A percentile compares a stretch with the other conserved stretches of the same genome.
Conservation (phyloP, 208 protist species). For the Endotrypanum monterogeii region DNA sequence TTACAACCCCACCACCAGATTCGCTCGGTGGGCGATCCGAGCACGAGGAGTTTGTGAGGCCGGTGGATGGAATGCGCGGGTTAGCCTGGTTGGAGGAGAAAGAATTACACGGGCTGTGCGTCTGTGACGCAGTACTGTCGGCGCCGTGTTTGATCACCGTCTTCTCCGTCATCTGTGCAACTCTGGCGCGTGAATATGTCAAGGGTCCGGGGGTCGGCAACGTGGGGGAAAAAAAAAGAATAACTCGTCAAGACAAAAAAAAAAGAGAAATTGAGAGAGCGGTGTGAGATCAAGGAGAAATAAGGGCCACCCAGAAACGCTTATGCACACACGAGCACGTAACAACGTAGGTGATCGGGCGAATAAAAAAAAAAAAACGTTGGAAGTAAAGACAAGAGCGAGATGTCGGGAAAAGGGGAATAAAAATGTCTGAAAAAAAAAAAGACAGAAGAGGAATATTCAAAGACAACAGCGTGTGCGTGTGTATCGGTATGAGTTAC, state of each 20-base stretch:
- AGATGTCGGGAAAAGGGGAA: neutral
- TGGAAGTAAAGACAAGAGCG: neutral
- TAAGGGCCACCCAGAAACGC: neutral
- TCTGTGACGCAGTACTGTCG: neutral
- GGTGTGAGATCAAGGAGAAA: neutral
- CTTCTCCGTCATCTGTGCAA: neutral
- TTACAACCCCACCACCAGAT: neutral
- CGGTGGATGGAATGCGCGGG: neutral
- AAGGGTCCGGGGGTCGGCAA: no score
- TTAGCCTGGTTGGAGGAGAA: neutral
- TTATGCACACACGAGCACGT: constrained; percentile 6
- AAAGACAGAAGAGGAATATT: no score
- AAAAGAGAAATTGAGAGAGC: neutral
- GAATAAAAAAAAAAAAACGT: neutral
- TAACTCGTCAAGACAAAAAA: no score
- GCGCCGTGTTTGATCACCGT: neutral
- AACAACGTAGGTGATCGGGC: neutral
- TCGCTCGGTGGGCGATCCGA: constrained; percentile 23
- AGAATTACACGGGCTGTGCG: constrained; percentile 6
- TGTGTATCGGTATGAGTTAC: no score
- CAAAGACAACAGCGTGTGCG: no score
- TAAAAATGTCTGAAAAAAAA: neutral
- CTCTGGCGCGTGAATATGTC: neutral
- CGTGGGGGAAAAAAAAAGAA: no score
- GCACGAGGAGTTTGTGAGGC: constrained; percentile 12